These are phyloP conservation scores for Backusella westeae DNA, from an alignment of 192 early-diverging fungal species.

Conservation along the genomic window DNA sequence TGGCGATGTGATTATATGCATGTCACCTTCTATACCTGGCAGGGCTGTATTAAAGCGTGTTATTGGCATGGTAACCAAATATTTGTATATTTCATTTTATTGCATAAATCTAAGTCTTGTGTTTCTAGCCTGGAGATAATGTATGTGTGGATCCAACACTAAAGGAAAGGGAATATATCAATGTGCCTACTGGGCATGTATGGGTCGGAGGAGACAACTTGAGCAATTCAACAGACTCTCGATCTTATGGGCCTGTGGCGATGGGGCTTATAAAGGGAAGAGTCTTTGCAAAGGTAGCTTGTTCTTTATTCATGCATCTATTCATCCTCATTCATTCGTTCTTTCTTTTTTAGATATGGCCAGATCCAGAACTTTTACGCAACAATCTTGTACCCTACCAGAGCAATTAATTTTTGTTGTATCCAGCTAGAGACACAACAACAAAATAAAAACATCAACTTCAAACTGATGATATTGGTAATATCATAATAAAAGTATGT, in stretches of 20 bases:
- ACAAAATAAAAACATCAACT: too few relatives aligned
- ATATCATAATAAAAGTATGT: too few relatives aligned
- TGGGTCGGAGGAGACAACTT: slow-evolving; percentile 95
- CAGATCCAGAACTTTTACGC: not conserved
- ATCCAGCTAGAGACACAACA: too few relatives aligned
- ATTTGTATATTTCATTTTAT: too few relatives aligned
- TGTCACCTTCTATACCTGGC: slow-evolving; percentile 67
- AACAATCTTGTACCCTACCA: slow-evolving; percentile 4
- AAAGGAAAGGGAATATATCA: slow-evolving; percentile 54
- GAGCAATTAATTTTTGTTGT: not conserved
- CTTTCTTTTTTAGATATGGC: slow-evolving; percentile 4
- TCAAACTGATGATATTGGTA: too few relatives aligned
- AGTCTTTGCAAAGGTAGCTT: slow-evolving; percentile 58
- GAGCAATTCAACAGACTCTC: slow-evolving; percentile 88
- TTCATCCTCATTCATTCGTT: not conserved
- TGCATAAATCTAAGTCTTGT: too few relatives aligned
- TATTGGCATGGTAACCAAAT: slow-evolving; percentile 61
- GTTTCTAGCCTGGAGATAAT: slow-evolving; percentile 70
- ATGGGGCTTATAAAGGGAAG: slow-evolving; percentile 77
- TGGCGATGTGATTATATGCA: slow-evolving; percentile 80
- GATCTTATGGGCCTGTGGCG: slow-evolving; percentile 84
- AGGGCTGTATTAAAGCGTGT: slow-evolving; percentile 79
- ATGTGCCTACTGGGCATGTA: slow-evolving; percentile 80
- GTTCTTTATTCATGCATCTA: not conserved
- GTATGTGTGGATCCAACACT: slow-evolving; percentile 77